phyloP scores from a whole-genome alignment of 768 basidiomycete species.

The Tremella yokohamensis region DNA sequence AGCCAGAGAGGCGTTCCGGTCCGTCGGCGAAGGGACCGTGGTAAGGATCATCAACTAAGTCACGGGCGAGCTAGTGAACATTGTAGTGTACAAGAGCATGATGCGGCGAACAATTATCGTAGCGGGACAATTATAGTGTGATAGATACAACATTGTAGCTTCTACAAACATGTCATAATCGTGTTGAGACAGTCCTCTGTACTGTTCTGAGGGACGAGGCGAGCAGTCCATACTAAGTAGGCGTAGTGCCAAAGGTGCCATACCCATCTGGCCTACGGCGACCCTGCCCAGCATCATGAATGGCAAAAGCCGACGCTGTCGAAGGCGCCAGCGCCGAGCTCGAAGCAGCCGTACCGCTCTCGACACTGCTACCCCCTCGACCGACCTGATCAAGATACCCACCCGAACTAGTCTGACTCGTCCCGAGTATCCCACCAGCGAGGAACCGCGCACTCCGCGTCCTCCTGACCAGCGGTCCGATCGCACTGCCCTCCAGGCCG shows the following conservation, averaged over 20 bases:
- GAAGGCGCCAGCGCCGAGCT: neutral
- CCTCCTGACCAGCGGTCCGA: constrained; percentile 24
- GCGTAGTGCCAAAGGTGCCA: constrained; percentile 21
- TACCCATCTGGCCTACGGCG: constrained; percentile 8
- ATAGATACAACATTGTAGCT: constrained; percentile 1
- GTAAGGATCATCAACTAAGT: constrained; percentile 37
- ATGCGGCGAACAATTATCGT: constrained; percentile 1
- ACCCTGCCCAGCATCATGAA: neutral
- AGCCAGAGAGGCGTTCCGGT: constrained; percentile 39
- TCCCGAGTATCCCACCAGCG: constrained; percentile 5
- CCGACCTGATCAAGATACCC: neutral
- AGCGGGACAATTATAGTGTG: neutral
- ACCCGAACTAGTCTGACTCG: neutral
- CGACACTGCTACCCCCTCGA: neutral
- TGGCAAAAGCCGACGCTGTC: neutral
- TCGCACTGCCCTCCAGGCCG: constrained; percentile 11
- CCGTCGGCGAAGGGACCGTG: constrained; percentile 20
- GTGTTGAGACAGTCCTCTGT: neutral
- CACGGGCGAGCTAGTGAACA: too few species aligned
- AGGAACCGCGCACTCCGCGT: constrained; percentile 30
- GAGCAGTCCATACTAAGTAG: neutral
- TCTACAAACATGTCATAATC: neutral
- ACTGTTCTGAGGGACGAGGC: too few species aligned
- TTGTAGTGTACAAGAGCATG: too few species aligned
- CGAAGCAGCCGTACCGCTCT: neutral